These are phyloP conservation scores for Talaromyces marneffei DNA, from an alignment of 2,329 filamentous ascomycete species.

Conservation along the genomic window DNA sequence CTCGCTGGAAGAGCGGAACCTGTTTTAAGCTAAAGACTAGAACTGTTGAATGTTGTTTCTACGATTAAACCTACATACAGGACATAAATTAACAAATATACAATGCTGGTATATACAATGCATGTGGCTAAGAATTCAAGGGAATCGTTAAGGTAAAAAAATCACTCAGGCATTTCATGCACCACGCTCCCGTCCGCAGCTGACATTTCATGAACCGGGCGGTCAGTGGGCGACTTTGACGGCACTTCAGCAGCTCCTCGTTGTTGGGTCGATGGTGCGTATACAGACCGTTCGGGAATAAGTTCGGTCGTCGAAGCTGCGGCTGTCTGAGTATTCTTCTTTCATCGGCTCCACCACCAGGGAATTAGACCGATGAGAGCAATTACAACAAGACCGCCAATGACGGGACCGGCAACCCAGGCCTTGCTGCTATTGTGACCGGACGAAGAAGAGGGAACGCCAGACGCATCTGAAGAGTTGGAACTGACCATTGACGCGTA, in stretches of 20 bases:
- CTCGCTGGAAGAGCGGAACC: not conserved
- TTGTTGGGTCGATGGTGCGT: not conserved
- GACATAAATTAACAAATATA: not conserved
- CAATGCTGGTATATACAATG: not conserved
- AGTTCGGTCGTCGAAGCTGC: not conserved
- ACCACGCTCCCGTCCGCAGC: not conserved
- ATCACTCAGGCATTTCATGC: not conserved
- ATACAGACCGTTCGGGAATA: not conserved
- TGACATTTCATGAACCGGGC: not conserved
- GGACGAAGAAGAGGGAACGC: not conserved
- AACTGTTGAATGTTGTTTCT: not conserved
- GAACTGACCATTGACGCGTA: not conserved
- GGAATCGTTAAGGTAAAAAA: not conserved
- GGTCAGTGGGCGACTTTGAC: not conserved
- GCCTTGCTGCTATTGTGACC: slow-evolving; percentile 2
- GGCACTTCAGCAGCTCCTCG: not conserved
- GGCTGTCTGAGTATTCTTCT: not conserved
- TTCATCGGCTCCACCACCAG: slow-evolving; percentile 7
- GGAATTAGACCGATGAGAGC: not conserved
- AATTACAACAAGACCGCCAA: slow-evolving; percentile 3
- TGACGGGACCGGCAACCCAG: slow-evolving; percentile 5
- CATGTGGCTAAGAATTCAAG: not conserved
- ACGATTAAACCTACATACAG: not conserved
- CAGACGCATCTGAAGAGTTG: not conserved
- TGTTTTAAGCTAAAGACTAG: not conserved